These are phyloP conservation scores for Ceratocystis cacaofunesta DNA, from an alignment of 2,329 filamentous ascomycete genomes.

Conservation along the genomic window DNA sequence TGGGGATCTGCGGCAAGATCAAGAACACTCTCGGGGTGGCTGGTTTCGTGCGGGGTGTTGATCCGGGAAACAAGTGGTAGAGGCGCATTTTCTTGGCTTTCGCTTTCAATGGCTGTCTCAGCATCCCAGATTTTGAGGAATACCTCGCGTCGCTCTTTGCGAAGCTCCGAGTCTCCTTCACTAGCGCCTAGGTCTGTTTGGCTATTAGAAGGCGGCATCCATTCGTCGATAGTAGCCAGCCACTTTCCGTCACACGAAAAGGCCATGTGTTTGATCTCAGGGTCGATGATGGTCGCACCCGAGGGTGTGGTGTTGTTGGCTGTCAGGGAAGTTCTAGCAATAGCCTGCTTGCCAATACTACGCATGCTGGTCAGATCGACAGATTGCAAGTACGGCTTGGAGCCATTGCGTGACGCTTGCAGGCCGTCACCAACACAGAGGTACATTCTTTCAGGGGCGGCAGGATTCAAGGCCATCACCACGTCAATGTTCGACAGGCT, in stretches of 20 bases:
- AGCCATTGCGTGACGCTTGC: slow-evolving; percentile 38
- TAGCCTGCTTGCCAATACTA: slow-evolving; percentile 70
- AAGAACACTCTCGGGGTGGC: slow-evolving; percentile 45
- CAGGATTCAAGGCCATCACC: slow-evolving; percentile 45
- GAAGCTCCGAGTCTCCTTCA: slow-evolving; percentile 29
- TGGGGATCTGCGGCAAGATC: slow-evolving; percentile 58
- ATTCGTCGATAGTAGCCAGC: slow-evolving; percentile 85
- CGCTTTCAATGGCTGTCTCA: slow-evolving; percentile 25
- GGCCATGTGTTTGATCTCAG: slow-evolving; percentile 58
- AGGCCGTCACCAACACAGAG: slow-evolving; percentile 51
- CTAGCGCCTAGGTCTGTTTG: slow-evolving; percentile 33
- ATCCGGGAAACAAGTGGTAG: slow-evolving; percentile 73
- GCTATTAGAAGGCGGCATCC: slow-evolving; percentile 61
- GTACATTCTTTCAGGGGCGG: slow-evolving; percentile 47
- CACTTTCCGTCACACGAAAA: slow-evolving; percentile 71
- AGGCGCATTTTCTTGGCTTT: slow-evolving; percentile 29
- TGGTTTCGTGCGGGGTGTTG: slow-evolving; percentile 61
- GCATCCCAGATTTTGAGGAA: slow-evolving; percentile 78
- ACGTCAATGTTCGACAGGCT: slow-evolving; percentile 25
- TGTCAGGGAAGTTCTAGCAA: slow-evolving; percentile 77
- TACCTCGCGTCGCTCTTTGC: slow-evolving; percentile 48
- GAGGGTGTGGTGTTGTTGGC: slow-evolving; percentile 56
- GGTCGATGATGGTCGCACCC: slow-evolving; percentile 57
- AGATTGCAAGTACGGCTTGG: slow-evolving; percentile 54
- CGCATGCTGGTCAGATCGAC: slow-evolving; percentile 70